Evolutionary conservation across 129 eudicot genomes (phyloP), one percentile per base, ranked within the genome.

Genomic region (Arctium lappa): DNA sequence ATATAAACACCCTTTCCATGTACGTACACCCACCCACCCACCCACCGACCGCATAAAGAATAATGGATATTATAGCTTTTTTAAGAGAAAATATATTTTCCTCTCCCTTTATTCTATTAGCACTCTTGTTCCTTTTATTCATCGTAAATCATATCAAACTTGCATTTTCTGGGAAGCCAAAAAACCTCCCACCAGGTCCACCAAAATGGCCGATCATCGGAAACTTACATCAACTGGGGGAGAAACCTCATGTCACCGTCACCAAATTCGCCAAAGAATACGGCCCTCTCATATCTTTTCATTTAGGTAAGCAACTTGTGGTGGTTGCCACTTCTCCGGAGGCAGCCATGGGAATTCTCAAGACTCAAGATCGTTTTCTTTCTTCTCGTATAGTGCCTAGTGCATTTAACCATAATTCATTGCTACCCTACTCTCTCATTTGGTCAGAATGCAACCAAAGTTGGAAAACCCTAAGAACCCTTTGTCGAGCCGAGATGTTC

Each of bases 151-250:
- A 34, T 34, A 34, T 34, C 37, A 34, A 34, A 34, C 37, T 33
- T 11, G n/a, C 39, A 27, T 78, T 18, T n/a, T 66, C 27, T 9
- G 22, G 27, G 0, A 12, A 3, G n/a, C 30, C 0, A 44, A 68
- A 74, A 11, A 71, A 34, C 75, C 80, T 78, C 29, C 87, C 83
- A 60, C 87, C 87, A 62, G 80, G 83, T 1, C 79, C 87, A 72
- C 46, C 44, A 9, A 73, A 60, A 36, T 84, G 60, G 80, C 83
- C 83, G 0, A 50, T 83, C n/a, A 29, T 83, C 16, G 86, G 86
- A 53, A 83, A 83, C 74, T 48, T 83, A 1, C 82, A 69, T 48
- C 86, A 83, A 16, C 34, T 83, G 6, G 62, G 78, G 8, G 8
- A 37, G 6, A 68, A 73, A 32, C 87, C 83, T 37, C 83, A 84